A percentile compares a stretch with the other conserved stretches of the same genome.
These are phyloP conservation scores for Funneliformis mosseae DNA, from an alignment of 192 early-diverging fungal species.

Conservation along the genomic window DNA sequence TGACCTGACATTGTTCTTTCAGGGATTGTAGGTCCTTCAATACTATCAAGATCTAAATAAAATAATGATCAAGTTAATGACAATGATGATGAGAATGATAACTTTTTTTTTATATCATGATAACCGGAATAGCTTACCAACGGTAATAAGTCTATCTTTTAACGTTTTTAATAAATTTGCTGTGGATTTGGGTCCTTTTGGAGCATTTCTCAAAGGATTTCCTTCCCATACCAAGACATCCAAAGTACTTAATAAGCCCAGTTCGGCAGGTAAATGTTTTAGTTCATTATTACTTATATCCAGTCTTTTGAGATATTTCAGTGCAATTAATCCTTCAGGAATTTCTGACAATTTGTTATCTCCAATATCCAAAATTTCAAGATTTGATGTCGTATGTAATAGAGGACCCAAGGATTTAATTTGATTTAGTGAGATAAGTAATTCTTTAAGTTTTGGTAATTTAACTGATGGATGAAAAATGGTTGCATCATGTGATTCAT, in stretches of 20 bases:
- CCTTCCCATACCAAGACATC: constrained; percentile 53
- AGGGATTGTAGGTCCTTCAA: constrained; percentile 36
- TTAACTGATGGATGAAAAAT: constrained; percentile 38
- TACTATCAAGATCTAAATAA: constrained; percentile 34
- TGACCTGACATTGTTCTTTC: not conserved
- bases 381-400: constrained; percentile 35
- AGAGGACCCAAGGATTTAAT: constrained; percentile 41
- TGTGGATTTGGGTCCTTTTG: constrained; percentile 41
- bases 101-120: constrained; percentile 17
- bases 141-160: constrained; percentile 39
- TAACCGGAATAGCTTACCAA: constrained; percentile 23
- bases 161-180: constrained; percentile 48
- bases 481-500: constrained; percentile 24
- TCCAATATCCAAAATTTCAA: constrained; percentile 49
- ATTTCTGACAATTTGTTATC: constrained; percentile 48
- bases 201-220: constrained; percentile 50
- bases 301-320: constrained; percentile 46
- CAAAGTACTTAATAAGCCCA: constrained; percentile 50
- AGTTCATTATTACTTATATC: constrained; percentile 55
- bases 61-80: not conserved
- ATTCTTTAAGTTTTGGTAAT: constrained; percentile 49
- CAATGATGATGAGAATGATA: too few species aligned
- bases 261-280: constrained; percentile 43
- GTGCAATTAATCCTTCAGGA: constrained; percentile 42
- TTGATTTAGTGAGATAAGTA: constrained; percentile 44